Evolutionary conservation across 177 flowering plant species (phyloP).

Genomic region (Vitis hybrid): DNA sequence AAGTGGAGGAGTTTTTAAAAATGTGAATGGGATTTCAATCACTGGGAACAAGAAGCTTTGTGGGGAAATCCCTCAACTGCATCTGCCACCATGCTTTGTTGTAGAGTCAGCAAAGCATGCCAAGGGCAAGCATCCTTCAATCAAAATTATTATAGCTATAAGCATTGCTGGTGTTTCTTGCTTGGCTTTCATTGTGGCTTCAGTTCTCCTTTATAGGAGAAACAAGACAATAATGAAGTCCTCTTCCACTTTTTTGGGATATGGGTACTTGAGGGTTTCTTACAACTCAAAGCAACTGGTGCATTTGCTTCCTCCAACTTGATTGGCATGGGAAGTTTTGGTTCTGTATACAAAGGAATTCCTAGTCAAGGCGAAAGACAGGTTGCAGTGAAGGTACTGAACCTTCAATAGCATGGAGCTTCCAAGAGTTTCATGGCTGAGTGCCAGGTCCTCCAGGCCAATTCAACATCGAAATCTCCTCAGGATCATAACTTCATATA

Average conservation of each 20-base stretch:
- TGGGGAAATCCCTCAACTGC: slow-evolving; percentile 16
- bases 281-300: neutral
- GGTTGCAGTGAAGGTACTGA: too few species aligned
- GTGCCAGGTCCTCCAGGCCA: slow-evolving; percentile 1
- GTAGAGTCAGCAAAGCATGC: too few species aligned
- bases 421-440: neutral
- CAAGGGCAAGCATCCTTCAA: too few species aligned
- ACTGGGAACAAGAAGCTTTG: slow-evolving; percentile 18
- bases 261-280: neutral
- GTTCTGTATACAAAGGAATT: too few species aligned
- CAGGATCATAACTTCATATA: slow-evolving; percentile 7
- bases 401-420: too few species aligned
- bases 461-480: slow-evolving; percentile 9
- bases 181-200: neutral
- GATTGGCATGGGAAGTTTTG: too few species aligned
- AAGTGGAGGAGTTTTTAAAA: slow-evolving; percentile 6
- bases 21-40: slow-evolving; percentile 7
- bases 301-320: too few species aligned
- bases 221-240: too few species aligned
- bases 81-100: neutral
- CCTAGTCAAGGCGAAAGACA: too few species aligned
- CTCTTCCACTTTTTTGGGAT: neutral
- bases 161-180: too few species aligned
- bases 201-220: neutral
- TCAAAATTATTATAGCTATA: too few species aligned